Evolutionary conservation across 2,329 filamentous ascomycete species (phyloP).

Genomic region (Colletotrichum theobromicola): DNA sequence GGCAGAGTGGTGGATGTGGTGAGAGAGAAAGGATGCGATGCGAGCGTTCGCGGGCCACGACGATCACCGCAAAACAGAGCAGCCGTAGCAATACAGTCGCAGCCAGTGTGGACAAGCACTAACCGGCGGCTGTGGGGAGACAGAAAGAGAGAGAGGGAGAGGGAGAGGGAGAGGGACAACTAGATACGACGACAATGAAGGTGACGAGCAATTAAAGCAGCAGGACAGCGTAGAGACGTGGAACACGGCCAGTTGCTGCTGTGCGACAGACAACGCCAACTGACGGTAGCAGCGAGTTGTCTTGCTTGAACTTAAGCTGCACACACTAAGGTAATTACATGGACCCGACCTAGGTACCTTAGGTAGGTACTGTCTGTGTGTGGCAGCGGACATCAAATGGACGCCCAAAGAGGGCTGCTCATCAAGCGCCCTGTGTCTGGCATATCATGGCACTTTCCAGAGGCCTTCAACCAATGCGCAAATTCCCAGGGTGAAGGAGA

Average conservation of each 20-base stretch:
- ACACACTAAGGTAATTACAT: not conserved
- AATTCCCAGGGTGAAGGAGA: not conserved
- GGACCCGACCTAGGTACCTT: not conserved
- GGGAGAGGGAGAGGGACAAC: not conserved
- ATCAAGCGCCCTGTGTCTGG: not conserved
- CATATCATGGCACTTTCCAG: not conserved
- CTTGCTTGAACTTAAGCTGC: not conserved
- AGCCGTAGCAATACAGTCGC: not conserved
- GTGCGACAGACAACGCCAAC: not conserved
- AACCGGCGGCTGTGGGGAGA: not conserved
- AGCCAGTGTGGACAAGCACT: not conserved
- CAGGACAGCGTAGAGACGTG: not conserved
- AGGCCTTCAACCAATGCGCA: not conserved
- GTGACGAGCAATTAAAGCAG: not conserved
- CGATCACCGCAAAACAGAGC: not conserved
- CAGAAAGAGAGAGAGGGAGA: not conserved
- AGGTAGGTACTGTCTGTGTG: not conserved
- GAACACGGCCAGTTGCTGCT: not conserved
- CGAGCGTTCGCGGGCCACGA: constrained; percentile 5
- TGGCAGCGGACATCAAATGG: not conserved
- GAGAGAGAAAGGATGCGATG: constrained; percentile 7
- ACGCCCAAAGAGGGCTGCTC: not conserved
- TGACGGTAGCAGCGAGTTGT: not conserved
- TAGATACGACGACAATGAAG: not conserved
- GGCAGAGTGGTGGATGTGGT: not conserved